A percentile compares a stretch with the other conserved stretches of the same genome.
These are phyloP conservation scores for Eremomyces bilateralis DNA, from an alignment of 495 filamentous ascomycete genomes.

Conservation along the genomic window DNA sequence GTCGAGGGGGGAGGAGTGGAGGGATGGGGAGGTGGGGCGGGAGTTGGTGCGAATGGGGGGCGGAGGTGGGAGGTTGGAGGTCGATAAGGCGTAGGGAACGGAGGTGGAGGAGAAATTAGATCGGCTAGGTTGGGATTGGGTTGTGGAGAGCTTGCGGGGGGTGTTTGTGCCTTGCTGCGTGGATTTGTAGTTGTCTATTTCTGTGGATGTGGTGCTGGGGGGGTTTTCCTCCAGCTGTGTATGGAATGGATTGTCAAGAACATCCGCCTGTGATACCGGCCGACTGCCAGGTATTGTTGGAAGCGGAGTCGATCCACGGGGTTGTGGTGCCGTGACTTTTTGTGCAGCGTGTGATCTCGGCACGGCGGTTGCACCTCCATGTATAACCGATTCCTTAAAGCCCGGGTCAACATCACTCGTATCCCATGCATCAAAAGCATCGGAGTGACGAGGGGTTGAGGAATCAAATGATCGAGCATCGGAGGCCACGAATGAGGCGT, in stretches of 20 bases:
- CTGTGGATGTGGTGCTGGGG: conserved; percentile 7
- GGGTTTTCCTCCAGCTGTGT: neutral
- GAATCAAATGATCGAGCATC: conserved; percentile 7
- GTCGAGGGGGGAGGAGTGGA: neutral
- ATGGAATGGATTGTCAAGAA: neutral
- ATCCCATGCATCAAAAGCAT: conserved; percentile 51
- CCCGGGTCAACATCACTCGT: conserved; percentile 38
- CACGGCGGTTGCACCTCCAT: too few relatives aligned
- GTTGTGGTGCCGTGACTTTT: conserved; percentile 26
- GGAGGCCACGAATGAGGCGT: conserved; percentile 8
- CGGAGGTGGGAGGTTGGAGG: neutral
- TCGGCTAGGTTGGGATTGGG: neutral
- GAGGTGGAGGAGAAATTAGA: neutral
- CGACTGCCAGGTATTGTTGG: neutral
- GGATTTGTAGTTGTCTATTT: too few relatives aligned
- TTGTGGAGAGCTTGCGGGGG: conserved; percentile 6
- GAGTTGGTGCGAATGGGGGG: neutral
- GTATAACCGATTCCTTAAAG: conserved; percentile 31
- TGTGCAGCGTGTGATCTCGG: conserved; percentile 27
- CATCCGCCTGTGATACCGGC: neutral
- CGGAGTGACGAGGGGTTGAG: conserved; percentile 11
- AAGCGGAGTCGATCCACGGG: neutral
- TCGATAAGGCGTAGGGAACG: too few relatives aligned
- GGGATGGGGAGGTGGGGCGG: neutral
- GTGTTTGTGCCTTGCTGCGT: too few relatives aligned